Evolutionary conservation across 2,329 filamentous ascomycete genomes (phyloP).

Genomic region (Penicillium paneum): DNA sequence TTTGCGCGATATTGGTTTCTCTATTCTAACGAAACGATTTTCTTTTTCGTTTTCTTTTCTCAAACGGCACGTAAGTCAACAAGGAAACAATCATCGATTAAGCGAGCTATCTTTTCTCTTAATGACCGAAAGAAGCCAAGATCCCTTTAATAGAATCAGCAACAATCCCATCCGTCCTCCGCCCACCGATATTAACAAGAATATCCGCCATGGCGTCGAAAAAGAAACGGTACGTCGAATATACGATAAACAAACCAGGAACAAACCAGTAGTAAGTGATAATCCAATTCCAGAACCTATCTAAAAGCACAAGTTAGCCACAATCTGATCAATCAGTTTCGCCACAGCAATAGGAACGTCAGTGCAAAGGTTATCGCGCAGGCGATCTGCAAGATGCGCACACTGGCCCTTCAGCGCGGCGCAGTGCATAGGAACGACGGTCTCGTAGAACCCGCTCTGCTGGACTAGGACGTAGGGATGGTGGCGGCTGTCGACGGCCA

Average conservation of each 20-base stretch:
- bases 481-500: neutral
- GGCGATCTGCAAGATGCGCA: neutral
- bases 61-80: neutral
- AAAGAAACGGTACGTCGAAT: neutral
- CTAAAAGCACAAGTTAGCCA: constrained; percentile 2
- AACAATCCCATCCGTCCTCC: constrained; percentile 2
- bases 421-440: neutral
- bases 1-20: constrained; percentile 2
- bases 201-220: neutral
- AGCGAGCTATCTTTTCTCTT: neutral
- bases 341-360: neutral
- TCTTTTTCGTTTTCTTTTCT: neutral
- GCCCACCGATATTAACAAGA: constrained; percentile 2
- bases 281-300: neutral
- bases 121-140: neutral
- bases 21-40: constrained; percentile 2
- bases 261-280: neutral
- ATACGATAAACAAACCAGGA: neutral
- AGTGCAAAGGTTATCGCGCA: neutral
- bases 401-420: neutral
- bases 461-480: neutral
- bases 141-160: neutral
- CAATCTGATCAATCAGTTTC: neutral
- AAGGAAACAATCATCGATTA: neutral
- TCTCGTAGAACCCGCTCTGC: neutral